Evolutionary conservation across 1,284 basidiomycete genomes (phyloP), one percentile per base, ranked within the genome.

Genomic region (Neonothopanus nambi): DNA sequence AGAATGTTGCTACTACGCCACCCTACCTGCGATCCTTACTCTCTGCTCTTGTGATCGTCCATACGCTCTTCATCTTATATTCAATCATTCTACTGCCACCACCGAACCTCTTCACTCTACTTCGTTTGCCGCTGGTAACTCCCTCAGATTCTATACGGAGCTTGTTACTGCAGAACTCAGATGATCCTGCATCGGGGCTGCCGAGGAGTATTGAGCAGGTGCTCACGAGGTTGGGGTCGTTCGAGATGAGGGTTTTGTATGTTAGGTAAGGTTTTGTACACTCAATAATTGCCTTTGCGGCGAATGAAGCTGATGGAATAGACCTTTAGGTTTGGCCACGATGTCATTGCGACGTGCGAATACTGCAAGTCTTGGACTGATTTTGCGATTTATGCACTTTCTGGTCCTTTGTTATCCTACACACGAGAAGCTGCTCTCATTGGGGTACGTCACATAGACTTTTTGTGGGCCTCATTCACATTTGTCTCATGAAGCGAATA

Each of bases 331-430:
- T 86, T 87, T 55, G 88, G 88, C 18, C 88, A 89, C 64, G 67
- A 74, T 21, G 77, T 78, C 2, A 65, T 89, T 11, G 73, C 82
- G 47, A 77, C 75, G 11, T 90, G 87, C 66, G 72, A 75, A 17
- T 80, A 84, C 63, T 89, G 87, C 65, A 71, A 71, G 9, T 78
- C 80, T 5, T 73, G 74, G 43, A 65, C 76, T 18, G 84, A 89
- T 57, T 88, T 80, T 63, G 77, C 77, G 9, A 67, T 87, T 7
- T 83, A 79, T 63, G 75, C 78, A 3, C 63, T 86, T 23, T 78
- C 86, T 1, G 67, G 70, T 3, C 71, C 79, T 15, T 61, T 86
- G 4, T 70, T 86, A 8, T 75, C 79, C 23, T 89, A 89, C 61
- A 67, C 87, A 53, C 74, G 76, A 17, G 78, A 80, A 51, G 75